phyloP scores from a whole-genome alignment of 2,329 filamentous ascomycete species.

The Colletotrichum filicis region DNA sequence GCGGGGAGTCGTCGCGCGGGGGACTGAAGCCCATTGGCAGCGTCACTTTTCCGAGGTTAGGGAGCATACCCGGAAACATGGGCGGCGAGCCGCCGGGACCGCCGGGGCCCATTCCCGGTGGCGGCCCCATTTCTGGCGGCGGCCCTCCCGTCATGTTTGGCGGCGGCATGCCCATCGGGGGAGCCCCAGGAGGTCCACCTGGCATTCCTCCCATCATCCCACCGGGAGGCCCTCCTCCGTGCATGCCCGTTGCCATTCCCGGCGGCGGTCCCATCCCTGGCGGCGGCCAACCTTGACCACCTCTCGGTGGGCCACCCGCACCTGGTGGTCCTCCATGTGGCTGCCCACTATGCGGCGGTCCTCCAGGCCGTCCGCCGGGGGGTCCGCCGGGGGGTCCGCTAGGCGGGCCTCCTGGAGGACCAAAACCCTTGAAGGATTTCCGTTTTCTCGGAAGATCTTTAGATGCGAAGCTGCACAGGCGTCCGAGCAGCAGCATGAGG shows the following conservation, averaged over 20 bases:
- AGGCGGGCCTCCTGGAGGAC: constrained; percentile 44
- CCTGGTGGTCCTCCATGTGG: constrained; percentile 44
- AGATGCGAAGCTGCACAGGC: constrained; percentile 81
- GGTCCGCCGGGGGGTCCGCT: constrained; percentile 51
- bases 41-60: constrained; percentile 59
- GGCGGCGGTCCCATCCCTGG: constrained; percentile 19
- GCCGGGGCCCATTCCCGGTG: constrained; percentile 31
- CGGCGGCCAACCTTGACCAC: constrained; percentile 18
- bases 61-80: constrained; percentile 67
- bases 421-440: constrained; percentile 68
- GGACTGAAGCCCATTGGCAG: constrained; percentile 67
- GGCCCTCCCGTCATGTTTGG: constrained; percentile 24
- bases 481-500: constrained; percentile 81
- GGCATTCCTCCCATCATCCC: constrained; percentile 5
- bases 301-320: constrained; percentile 6
- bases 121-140: constrained; percentile 1
- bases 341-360: constrained; percentile 42
- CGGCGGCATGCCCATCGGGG: constrained; percentile 18
- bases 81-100: constrained; percentile 51
- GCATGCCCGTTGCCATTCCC: background rate
- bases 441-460: constrained; percentile 84
- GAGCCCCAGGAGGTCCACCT: constrained; percentile 3
- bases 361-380: constrained; percentile 32
- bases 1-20: constrained; percentile 53
- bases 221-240: background rate